phyloP scores from a whole-genome alignment of 2,329 filamentous ascomycete genomes.

The Nothophoma quercina region DNA sequence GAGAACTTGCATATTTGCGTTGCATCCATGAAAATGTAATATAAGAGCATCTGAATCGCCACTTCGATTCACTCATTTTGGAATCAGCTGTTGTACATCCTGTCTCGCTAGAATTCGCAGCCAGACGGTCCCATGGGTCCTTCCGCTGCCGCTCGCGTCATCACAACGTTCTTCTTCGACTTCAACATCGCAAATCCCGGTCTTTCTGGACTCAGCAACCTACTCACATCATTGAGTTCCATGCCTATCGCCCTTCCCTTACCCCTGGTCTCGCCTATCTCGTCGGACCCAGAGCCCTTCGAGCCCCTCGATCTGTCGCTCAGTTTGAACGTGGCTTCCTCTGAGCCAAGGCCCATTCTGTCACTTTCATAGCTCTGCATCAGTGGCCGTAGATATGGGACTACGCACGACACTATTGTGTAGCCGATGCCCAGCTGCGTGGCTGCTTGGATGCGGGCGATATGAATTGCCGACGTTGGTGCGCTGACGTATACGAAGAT shows the following conservation, averaged over 20 bases:
- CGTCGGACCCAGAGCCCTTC: neutral
- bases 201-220: neutral
- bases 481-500: neutral
- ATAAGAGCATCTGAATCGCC: slow-evolving; percentile 24
- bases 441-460: slow-evolving; percentile 5
- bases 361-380: slow-evolving; percentile 20
- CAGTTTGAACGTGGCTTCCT: neutral
- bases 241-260: neutral
- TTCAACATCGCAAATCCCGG: neutral
- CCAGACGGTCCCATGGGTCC: too few species aligned
- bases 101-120: neutral
- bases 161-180: neutral
- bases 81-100: neutral
- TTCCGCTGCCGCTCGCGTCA: too few species aligned
- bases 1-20: neutral
- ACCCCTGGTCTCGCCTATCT: neutral
- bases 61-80: too few species aligned
- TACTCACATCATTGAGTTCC: neutral
- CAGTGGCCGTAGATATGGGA: slow-evolving; percentile 20
- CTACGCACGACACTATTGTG: slow-evolving; percentile 18
- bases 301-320: neutral
- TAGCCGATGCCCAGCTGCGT: slow-evolving; percentile 19
- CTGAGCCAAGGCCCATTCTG: neutral
- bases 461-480: neutral
- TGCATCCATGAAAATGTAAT: slow-evolving; percentile 1